phyloP scores from a whole-genome alignment of 306 rosid genomes.

The Castanea crenata region DNA sequence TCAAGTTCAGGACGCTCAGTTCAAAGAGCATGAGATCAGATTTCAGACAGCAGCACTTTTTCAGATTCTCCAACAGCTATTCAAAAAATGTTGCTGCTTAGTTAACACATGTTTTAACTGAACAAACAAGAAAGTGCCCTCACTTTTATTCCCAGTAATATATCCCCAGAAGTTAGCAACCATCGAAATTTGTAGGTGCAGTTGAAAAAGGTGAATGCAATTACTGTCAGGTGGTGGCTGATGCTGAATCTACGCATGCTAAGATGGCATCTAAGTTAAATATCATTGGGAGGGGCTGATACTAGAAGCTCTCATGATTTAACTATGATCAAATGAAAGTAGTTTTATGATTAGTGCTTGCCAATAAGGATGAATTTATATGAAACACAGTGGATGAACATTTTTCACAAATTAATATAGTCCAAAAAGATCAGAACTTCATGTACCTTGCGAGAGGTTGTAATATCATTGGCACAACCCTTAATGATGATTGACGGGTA shows the following conservation, averaged over 20 bases:
- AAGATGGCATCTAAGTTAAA: neutral
- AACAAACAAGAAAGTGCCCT: slow-evolving; percentile 12
- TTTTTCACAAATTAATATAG: neutral
- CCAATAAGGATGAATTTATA: slow-evolving; percentile 14
- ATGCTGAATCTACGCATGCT: neutral
- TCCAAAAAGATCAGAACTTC: neutral
- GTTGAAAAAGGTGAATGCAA: neutral
- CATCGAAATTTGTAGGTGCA: neutral
- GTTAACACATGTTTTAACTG: slow-evolving; percentile 5
- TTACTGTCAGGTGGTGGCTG: slow-evolving; percentile 7
- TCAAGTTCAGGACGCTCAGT: too few relatives aligned
- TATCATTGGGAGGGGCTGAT: neutral
- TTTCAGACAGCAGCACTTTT: slow-evolving; percentile 25
- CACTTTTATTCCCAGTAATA: neutral
- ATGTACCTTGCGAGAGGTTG: neutral
- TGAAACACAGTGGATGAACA: neutral
- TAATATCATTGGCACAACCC: neutral
- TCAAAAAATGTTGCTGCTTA: neutral
- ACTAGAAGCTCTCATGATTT: neutral
- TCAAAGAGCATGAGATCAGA: slow-evolving; percentile 15
- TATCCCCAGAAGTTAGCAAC: slow-evolving; percentile 5
- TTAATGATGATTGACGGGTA: neutral
- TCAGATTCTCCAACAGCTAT: slow-evolving; percentile 30
- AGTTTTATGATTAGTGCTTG: slow-evolving; percentile 5
- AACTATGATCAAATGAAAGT: neutral